Percentiles rank a stretch among this genome's conserved stretches.
These are phyloP conservation scores for Fusarium sp. DNA, from an alignment of 2,329 filamentous ascomycete genomes.

Conservation along the genomic window DNA sequence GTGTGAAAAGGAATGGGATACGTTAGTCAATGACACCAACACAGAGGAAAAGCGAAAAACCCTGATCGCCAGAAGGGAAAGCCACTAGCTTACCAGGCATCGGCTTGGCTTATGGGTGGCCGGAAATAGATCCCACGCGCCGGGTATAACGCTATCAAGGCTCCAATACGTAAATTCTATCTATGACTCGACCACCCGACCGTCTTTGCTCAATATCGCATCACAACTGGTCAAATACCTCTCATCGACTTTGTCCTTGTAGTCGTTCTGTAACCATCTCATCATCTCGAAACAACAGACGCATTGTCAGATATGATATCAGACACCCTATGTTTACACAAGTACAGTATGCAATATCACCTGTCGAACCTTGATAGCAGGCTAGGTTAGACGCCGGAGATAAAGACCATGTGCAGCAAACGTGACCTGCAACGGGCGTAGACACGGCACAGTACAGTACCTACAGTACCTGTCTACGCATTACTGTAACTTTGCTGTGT, in stretches of 20 bases:
- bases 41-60: conserved; percentile 18
- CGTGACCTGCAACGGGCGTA: conserved; percentile 29
- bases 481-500: neutral
- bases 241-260: neutral
- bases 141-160: conserved; percentile 33
- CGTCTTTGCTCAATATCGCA: conserved; percentile 18
- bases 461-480: neutral
- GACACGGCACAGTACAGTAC: neutral
- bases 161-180: conserved; percentile 21
- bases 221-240: conserved; percentile 3
- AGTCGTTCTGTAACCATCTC: neutral
- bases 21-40: conserved; percentile 32
- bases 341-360: neutral
- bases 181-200: conserved; percentile 7
- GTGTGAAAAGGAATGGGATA: conserved; percentile 2
- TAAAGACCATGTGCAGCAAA: conserved; percentile 35
- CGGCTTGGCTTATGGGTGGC: neutral
- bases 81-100: conserved; percentile 6
- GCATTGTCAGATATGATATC: neutral
- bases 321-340: neutral
- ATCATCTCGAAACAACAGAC: neutral
- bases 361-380: conserved; percentile 12
- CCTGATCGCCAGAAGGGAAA: conserved; percentile 36
- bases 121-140: conserved; percentile 35
- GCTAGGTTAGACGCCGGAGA: conserved; percentile 14